Percentiles rank a stretch among this genome's conserved stretches.
phyloP scores from a whole-genome alignment of 2,329 filamentous ascomycete species.

The Cryphonectria parasitica region DNA sequence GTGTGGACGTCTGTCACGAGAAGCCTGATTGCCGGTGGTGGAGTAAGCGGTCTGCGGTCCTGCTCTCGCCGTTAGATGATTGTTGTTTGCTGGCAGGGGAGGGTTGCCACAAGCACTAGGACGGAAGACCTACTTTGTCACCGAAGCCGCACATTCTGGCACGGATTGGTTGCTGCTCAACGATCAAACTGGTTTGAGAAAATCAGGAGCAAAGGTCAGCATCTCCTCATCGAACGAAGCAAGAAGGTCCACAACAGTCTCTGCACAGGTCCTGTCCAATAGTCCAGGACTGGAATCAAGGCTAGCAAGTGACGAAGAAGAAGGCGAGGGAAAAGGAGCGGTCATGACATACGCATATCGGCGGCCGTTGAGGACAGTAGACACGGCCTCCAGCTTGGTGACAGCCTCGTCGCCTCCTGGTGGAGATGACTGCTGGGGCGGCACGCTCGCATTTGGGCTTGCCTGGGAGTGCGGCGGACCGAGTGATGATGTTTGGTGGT shows the following conservation, averaged over 20 bases:
- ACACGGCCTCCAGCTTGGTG: slow-evolving; percentile 24
- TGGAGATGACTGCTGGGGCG: slow-evolving; percentile 20
- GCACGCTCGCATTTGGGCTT: slow-evolving; percentile 19
- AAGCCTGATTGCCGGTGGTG: slow-evolving; percentile 87
- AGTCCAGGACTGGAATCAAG: neutral
- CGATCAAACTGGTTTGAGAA: slow-evolving; percentile 60
- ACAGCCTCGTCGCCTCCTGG: slow-evolving; percentile 6
- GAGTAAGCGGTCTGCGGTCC: slow-evolving; percentile 95
- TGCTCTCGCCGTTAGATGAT: slow-evolving; percentile 42
- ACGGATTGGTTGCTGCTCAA: slow-evolving; percentile 88
- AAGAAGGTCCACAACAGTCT: neutral
- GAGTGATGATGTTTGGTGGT: slow-evolving; percentile 24
- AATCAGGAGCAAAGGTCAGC: neutral
- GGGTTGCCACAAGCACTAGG: slow-evolving; percentile 17
- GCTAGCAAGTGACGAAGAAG: neutral
- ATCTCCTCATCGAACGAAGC: neutral
- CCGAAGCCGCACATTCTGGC: slow-evolving; percentile 99
- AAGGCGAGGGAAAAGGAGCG: neutral
- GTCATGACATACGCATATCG: slow-evolving; percentile 26
- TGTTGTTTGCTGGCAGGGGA: neutral
- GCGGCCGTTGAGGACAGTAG: slow-evolving; percentile 24
- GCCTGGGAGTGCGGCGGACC: slow-evolving; percentile 18
- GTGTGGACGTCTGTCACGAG: slow-evolving; percentile 76
- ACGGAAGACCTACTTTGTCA: slow-evolving; percentile 72
- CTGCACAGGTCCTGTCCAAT: neutral